Conservation (phyloP, 441 rosid genomes). For the Viola pubescens region DNA sequence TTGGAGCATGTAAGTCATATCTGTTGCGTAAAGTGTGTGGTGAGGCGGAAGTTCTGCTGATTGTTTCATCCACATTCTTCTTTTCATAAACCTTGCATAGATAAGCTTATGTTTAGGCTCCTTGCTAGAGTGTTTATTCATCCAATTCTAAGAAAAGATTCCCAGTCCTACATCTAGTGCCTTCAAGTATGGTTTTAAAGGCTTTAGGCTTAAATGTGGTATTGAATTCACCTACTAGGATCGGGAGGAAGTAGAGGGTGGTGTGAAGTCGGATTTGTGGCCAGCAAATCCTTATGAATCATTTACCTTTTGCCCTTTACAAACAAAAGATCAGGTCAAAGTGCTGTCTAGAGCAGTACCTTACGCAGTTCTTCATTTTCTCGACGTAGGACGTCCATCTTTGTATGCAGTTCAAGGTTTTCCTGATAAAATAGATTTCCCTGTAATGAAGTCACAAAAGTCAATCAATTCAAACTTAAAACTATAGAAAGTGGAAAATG, state of each 20-base stretch:
- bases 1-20: conserved; percentile 32
- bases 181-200: no score
- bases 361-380: conserved; percentile 59
- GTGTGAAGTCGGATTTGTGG: no score
- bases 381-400: conserved; percentile 37
- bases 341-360: conserved; percentile 32
- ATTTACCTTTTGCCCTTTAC: no score
- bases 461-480: conserved; percentile 8
- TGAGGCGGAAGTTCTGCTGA: conserved; percentile 22
- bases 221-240: no score
- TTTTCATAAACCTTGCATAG: conserved; percentile 40
- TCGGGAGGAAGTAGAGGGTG: no score
- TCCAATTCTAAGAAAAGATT: conserved; percentile 3
- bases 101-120: conserved; percentile 12
- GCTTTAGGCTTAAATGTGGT: no score
- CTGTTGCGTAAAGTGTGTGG: conserved; percentile 26
- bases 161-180: not conserved
- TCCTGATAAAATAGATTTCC: conserved; percentile 54
- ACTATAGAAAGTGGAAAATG: not conserved
- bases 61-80: conserved; percentile 29
- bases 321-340: no score
- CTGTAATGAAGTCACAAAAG: conserved; percentile 33
- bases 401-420: conserved; percentile 49
- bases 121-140: not conserved
- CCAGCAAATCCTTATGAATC: no score